These are phyloP conservation scores for Fusarium sp. DNA, from an alignment of 2,329 filamentous ascomycete genomes.

Conservation along the genomic window DNA sequence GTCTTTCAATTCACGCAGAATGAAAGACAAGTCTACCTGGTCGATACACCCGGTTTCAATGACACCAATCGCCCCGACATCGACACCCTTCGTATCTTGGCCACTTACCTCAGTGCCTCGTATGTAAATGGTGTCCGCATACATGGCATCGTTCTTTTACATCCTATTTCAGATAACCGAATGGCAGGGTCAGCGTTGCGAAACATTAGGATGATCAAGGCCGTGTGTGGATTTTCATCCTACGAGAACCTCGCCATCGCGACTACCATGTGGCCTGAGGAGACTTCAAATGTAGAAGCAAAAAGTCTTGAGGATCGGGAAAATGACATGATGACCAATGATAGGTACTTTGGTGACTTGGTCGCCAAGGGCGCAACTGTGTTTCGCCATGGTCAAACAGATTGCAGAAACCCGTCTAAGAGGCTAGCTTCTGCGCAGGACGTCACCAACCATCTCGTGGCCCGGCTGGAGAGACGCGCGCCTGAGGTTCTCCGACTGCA, in stretches of 20 bases:
- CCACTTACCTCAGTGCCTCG: constrained; percentile 21
- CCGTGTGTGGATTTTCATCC: neutral
- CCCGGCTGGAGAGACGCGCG: neutral
- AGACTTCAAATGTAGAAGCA: neutral
- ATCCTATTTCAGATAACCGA: constrained; percentile 26
- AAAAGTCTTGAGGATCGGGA: constrained; percentile 1
- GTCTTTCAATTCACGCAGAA: neutral
- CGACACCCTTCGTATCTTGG: constrained; percentile 14
- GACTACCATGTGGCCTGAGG: constrained; percentile 29
- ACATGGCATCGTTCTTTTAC: constrained; percentile 14
- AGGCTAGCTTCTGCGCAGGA: neutral
- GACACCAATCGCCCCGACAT: neutral
- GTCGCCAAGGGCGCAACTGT: neutral
- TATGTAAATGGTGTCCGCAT: constrained; percentile 18
- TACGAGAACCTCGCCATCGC: constrained; percentile 13
- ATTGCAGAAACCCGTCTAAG: neutral
- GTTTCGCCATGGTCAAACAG: neutral
- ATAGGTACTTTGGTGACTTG: neutral
- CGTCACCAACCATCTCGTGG: neutral
- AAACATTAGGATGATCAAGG: constrained; percentile 12
- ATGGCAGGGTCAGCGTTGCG: constrained; percentile 16
- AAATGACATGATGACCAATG: neutral
- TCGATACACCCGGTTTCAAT: neutral
- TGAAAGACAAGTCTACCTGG: neutral
- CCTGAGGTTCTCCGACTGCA: neutral